These are phyloP conservation scores for Tetrapisispora taiwanensis DNA, from an alignment of 805 yeast species.

Conservation along the genomic window DNA sequence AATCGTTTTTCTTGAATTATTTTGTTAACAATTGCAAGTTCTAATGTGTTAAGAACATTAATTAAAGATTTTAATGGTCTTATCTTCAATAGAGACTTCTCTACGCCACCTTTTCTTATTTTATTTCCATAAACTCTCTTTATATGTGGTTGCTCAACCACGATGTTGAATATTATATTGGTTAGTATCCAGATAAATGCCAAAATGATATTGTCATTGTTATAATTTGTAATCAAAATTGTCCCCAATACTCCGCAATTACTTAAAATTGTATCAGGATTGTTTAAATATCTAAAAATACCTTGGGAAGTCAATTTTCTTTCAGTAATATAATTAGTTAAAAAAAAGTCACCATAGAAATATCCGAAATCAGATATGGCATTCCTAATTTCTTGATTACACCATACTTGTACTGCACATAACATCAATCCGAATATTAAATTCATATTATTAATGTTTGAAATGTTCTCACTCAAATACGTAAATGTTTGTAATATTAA, in stretches of 20 bases:
- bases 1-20: constrained; percentile 6
- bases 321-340: constrained; percentile 41
- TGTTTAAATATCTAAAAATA: constrained; percentile 68
- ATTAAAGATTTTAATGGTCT: constrained; percentile 31
- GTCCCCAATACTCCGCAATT: constrained; percentile 75
- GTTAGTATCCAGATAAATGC: constrained; percentile 57
- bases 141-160: constrained; percentile 72
- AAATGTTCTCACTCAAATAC: constrained; percentile 20
- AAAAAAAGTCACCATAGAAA: constrained; percentile 80
- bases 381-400: constrained; percentile 54
- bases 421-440: constrained; percentile 48
- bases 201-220: constrained; percentile 38
- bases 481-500: constrained; percentile 32
- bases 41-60: constrained; percentile 34
- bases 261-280: constrained; percentile 73
- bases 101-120: constrained; percentile 46
- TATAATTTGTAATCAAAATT: constrained; percentile 47
- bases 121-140: constrained; percentile 60
- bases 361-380: constrained; percentile 76
- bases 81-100: constrained; percentile 30
- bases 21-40: background rate
- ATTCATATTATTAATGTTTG: constrained; percentile 24
- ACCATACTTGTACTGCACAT: constrained; percentile 56
- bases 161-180: constrained; percentile 53
- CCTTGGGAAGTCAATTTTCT: constrained; percentile 62